Percentiles rank a stretch among this genome's conserved stretches.
Evolutionary conservation across 192 early-diverging fungal species (phyloP).

Genomic region (Backusella morwellensis): DNA sequence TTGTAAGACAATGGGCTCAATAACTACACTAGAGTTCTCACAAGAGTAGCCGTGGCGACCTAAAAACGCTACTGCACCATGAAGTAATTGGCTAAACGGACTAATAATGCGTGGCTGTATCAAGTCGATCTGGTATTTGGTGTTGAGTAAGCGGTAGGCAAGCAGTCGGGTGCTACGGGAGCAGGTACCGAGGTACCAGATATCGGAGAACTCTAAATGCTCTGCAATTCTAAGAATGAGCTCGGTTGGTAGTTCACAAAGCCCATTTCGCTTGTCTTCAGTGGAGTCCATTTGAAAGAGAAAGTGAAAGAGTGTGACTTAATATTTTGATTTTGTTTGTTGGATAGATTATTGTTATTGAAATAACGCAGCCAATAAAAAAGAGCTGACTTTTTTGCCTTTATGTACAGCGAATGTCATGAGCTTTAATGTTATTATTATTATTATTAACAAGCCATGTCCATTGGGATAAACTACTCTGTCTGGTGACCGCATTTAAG

Average conservation of each 20-base stretch:
- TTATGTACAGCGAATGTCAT: too few species aligned
- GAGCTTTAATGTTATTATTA: too few species aligned
- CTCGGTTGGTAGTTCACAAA: background rate
- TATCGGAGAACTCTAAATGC: constrained; percentile 7
- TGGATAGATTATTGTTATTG: too few species aligned
- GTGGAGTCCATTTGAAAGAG: background rate
- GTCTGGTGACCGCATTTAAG: too few species aligned
- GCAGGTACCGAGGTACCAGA: constrained; percentile 12
- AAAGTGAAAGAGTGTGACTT: background rate
- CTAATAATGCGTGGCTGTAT: constrained; percentile 1
- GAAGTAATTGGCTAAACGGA: background rate
- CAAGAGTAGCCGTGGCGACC: background rate
- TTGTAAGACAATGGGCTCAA: background rate
- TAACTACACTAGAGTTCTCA: background rate
- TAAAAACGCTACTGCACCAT: constrained; percentile 11
- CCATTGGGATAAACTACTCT: too few species aligned
- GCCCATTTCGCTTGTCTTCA: background rate
- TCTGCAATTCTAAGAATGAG: constrained; percentile 4
- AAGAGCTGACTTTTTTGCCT: too few species aligned
- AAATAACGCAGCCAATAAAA: background rate
- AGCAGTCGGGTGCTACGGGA: background rate
- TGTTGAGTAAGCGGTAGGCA: background rate
- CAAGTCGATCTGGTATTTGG: background rate
- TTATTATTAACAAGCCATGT: too few species aligned
- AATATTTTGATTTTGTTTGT: background rate